These are phyloP conservation scores for Cryptococcus sp. DNA, from an alignment of 1,284 basidiomycete genomes.

Conservation along the genomic window DNA sequence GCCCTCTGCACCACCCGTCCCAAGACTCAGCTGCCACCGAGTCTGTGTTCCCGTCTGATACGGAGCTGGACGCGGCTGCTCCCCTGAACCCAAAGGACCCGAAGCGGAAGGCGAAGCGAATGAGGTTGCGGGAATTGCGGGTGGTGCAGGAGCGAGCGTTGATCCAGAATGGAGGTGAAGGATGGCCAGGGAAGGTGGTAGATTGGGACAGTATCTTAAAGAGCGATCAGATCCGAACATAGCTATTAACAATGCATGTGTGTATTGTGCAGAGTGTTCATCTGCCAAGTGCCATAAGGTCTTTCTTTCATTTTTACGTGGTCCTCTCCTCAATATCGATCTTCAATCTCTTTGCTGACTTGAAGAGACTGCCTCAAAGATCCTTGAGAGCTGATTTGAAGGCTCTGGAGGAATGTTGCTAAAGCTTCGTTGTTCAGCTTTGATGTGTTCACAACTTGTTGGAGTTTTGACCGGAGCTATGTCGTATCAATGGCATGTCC, in stretches of 20 bases:
- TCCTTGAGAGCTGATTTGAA: not conserved
- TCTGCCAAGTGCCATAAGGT: not conserved
- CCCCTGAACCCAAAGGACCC: slow-evolving; percentile 54
- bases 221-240: not conserved
- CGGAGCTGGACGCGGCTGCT: slow-evolving; percentile 60
- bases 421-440: not conserved
- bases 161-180: slow-evolving; percentile 29
- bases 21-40: slow-evolving; percentile 1
- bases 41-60: slow-evolving; percentile 56
- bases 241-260: not conserved
- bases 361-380: not conserved
- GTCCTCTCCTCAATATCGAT: not conserved
- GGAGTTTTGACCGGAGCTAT: slow-evolving; percentile 1
- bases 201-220: slow-evolving; percentile 26
- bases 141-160: slow-evolving; percentile 66
- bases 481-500: not conserved
- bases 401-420: not conserved
- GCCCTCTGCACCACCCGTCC: slow-evolving; percentile 38
- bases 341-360: not conserved
- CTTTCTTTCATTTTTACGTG: not conserved
- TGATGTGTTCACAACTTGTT: not conserved
- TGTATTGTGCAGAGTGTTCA: not conserved
- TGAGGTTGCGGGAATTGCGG: slow-evolving; percentile 76
- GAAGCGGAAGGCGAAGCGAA: slow-evolving; percentile 62
- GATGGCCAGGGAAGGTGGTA: slow-evolving; percentile 36